Evolutionary conservation across 345 rosid genomes (phyloP), one percentile per base, ranked within the genome.

Genomic region (Excoecaria cochinchinensis): DNA sequence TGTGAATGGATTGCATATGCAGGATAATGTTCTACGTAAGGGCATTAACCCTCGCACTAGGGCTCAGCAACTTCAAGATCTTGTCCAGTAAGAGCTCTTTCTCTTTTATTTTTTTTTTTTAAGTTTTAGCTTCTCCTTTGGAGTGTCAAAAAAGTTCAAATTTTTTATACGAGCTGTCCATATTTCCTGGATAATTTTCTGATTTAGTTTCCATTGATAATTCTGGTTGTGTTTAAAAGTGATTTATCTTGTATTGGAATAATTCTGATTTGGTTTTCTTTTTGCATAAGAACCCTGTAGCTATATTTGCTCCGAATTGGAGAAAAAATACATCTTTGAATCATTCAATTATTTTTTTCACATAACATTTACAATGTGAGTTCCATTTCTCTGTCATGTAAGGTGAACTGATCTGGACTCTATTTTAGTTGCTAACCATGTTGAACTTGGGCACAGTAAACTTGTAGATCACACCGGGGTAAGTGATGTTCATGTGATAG

Each of bases 11-110:
- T 78, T 96, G 78, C 98, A 92, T 74, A 93, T 96, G 99, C 92
- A 85, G 74, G 88, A 89, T 21, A 96, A 92, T 86, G 94, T 91
- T 75, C 91, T 93, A 1, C 85, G 99, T 4, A 96, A 96, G 75
- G 99, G 97, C 67, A 96, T 96, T 24, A 96, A 93, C 81, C 99
- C 99, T 38, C 91, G 99, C 51, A 89, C 99, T 36, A 82, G 99
- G 53, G 95, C 85, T 80, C 97, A 93, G 76, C 99, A 96, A 80
- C 89, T 96, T 46, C 79, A 85, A 59, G 98, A 92, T 92, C 98
- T 93, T 46, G 70, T 65, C 50, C 86, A 88, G 99, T 93, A 86
- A 85, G 80, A 21, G n/a, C 72, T 50, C 55, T 52, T 52, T 38
- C 6, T 59, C 38, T 51, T 38, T 56, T 24, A 3, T 8, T 21